Evolutionary conservation across 202 grass and related monocot species (phyloP).

Genomic region (Carex sylvatica): DNA sequence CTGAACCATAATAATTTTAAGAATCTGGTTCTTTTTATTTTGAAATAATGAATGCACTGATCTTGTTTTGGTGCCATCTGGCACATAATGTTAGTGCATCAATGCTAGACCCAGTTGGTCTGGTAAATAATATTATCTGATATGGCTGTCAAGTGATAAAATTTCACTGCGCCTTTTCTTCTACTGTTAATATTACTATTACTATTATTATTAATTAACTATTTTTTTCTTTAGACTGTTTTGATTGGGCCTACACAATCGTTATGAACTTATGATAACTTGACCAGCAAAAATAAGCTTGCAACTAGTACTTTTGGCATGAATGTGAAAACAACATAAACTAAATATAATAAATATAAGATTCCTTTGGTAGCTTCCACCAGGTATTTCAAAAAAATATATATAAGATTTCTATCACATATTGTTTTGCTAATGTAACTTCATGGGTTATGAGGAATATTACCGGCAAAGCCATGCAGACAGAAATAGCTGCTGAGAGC

Average conservation of each 20-base stretch:
- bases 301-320: background rate
- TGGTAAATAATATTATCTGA: background rate
- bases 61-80: background rate
- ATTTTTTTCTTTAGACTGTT: background rate
- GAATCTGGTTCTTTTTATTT: background rate
- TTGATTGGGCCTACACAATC: too few species aligned
- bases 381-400: too few species aligned
- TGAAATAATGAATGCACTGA: background rate
- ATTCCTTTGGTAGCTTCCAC: background rate
- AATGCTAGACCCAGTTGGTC: background rate
- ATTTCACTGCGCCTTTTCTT: background rate
- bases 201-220: background rate
- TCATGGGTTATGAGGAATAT: background rate
- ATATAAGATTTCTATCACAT: background rate
- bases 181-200: too few species aligned
- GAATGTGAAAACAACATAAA: background rate
- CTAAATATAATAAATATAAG: background rate
- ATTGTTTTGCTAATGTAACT: background rate
- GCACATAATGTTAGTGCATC: background rate
- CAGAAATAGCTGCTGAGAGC: slow-evolving; percentile 63
- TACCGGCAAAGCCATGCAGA: slow-evolving; percentile 92
- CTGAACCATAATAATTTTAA: background rate
- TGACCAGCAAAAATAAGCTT: background rate
- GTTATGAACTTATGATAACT: background rate
- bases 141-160: background rate